Evolutionary conservation across 371 early-diverging fungal species (phyloP), one percentile per base, ranked within the genome.

Genomic region (Rhizopus arrhizus): DNA sequence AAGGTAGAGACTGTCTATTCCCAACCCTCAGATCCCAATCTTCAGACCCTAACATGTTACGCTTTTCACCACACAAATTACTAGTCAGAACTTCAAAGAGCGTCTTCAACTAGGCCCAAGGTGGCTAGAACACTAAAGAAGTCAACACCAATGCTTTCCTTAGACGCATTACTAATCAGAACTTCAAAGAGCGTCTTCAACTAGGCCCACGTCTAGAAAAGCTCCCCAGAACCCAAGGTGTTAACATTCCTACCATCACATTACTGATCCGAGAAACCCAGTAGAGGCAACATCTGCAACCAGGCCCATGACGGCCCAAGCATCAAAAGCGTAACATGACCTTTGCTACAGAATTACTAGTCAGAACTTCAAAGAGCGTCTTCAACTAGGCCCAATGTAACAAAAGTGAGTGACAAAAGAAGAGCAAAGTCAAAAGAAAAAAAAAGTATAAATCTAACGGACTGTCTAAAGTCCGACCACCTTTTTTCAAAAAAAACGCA

Each of bases 271-370:
- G 59, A 59, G 59, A 59, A 59, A 22, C 59, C 52, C 53, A 59
- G 59, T 59, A 59, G 45, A 59, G 59, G 45, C 53, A 59, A 59
- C 59, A 35, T 59, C 59, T 59, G 59, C 59, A 59, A 36, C 52
- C 52, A 59, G 53, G 38, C 59, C 53, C 59, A 42, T 11, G 43
- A 42, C 43, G 13, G 13, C 43, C 6, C 5, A 42, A 42, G 43
- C 13, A 42, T n/a, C 43, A 42, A 4, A 42, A 42, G 12, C 6
- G 12, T 6, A 42, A 11, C 43, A 42, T 42, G 43, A 42, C 6
- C 43, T n/a, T n/a, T 42, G 43, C 43, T 42, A 42, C 43, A 6
- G n/a, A 28, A 29, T 8, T 22, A 13, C 47, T 47, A 28, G 5
- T 15, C 47, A 15, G 55, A 1, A 31, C 55, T 40, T 54, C 43